Evolutionary conservation across 257 asterid species (phyloP), one percentile per base, ranked within the genome.

Genomic region (Prunella vulgaris): DNA sequence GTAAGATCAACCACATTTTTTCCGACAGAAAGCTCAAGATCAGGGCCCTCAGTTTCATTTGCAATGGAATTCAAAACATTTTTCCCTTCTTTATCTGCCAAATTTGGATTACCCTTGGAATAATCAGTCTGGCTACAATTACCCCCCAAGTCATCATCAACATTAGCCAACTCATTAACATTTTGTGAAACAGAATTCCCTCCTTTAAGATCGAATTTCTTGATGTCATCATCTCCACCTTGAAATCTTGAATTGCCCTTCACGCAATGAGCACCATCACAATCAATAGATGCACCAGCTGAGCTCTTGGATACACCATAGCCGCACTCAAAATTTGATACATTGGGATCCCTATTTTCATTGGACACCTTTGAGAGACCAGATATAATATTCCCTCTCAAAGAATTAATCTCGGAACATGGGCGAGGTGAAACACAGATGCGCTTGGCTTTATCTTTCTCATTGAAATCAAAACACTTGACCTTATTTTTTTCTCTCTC

Each of bases 381-480:
- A 2, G 80, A 69, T 60, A 75, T 54, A 57, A 40, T 73, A 75
- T 86, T 83, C 37, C 78, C 83, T 74, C 78, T 83, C 73, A 80
- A 63, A 7, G 89, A 79, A 74, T 73, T 77, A 46, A 81, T 81
- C 76, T 76, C 87, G n/a, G 74, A 69, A 73, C 82, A 76, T 0
- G 83, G 75, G 14, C 71, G 77, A 61, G 84, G 80, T 10, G 77
- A 74, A 68, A 71, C 64, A 63, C 89, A 48, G 18, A 48, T 61
- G 38, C 85, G 80, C 72, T 90, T 90, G 1, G 46, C 53, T 42
- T 65, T 76, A 9, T 28, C 24, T 35, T 76, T 82, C 59, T 73
- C 88, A 64, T 60, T 67, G 57, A 60, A 68, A 69, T 25, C 63
- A 5, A 73, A 79, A 69, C 33, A 33, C 40, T 70, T 75, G 1